phyloP scores from a whole-genome alignment of 495 filamentous ascomycete species.

The Sabuloglossum arenarium region DNA sequence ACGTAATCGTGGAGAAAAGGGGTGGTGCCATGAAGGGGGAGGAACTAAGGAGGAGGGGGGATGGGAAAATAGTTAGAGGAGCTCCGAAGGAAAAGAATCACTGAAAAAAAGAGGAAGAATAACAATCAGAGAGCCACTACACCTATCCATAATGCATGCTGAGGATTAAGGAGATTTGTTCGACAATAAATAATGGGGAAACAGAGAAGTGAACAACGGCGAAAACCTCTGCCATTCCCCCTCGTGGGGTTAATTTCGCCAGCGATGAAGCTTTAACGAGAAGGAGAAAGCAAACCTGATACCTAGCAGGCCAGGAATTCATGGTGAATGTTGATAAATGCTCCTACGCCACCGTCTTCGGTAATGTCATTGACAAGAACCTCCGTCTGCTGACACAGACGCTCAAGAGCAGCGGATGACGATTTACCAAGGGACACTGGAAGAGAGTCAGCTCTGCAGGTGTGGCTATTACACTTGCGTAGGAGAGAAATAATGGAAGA shows the following conservation, averaged over 20 bases:
- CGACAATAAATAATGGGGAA: background rate
- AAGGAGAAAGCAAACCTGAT: background rate
- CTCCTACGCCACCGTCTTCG: constrained; percentile 64
- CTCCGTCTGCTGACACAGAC: constrained; percentile 68
- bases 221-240: background rate
- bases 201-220: background rate
- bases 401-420: constrained; percentile 68
- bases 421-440: constrained; percentile 80
- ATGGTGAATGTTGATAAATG: constrained; percentile 65
- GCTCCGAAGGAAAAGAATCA: background rate
- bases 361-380: constrained; percentile 66
- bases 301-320: constrained; percentile 22
- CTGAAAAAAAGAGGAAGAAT: background rate
- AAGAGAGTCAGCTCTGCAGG: background rate
- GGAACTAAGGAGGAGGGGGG: background rate
- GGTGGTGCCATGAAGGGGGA: background rate
- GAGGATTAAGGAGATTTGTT: background rate
- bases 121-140: background rate
- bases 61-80: background rate
- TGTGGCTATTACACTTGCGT: background rate
- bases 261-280: background rate
- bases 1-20: background rate
- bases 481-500: background rate
- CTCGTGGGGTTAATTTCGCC: background rate
- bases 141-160: background rate